Conservation (phyloP, 352 stramenopile species). For the Pythium biforme region DNA sequence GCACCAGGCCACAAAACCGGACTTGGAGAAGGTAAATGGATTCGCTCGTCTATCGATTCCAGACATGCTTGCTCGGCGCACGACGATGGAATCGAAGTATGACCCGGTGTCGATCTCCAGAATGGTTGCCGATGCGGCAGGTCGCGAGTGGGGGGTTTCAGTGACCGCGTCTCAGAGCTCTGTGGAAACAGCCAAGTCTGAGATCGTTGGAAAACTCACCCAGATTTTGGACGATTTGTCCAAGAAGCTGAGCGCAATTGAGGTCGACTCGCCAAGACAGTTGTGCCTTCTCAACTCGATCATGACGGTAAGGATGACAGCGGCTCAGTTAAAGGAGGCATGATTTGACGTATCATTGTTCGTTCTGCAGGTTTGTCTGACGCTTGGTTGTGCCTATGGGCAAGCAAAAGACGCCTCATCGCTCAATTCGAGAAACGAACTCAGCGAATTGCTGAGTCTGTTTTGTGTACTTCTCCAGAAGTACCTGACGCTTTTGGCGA, state of each 20-base stretch:
- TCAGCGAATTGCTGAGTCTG: not conserved
- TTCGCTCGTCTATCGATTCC: conserved; percentile 12
- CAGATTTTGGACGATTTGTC: conserved; percentile 44
- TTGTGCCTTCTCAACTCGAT: conserved; percentile 21
- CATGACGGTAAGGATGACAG: conserved; percentile 36
- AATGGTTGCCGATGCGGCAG: not conserved
- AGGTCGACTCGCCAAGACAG: conserved; percentile 24
- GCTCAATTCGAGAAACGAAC: not conserved
- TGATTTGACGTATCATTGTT: not conserved
- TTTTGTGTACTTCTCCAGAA: conserved; percentile 27
- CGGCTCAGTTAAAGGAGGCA: conserved; percentile 18
- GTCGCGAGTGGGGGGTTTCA: not conserved
- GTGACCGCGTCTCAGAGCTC: not conserved
- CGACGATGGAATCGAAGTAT: not conserved
- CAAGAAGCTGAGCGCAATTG: conserved; percentile 31
- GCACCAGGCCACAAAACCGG: not conserved
- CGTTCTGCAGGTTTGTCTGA: conserved; percentile 21
- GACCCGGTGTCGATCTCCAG: not conserved
- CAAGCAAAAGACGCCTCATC: conserved; percentile 15
- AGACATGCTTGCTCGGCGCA: conserved; percentile 4
- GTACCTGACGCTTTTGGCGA: conserved; percentile 48
- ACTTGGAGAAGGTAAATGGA: conserved; percentile 4
- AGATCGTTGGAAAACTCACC: conserved; percentile 24
- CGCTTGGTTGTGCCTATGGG: conserved; percentile 13
- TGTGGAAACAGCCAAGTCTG: conserved; percentile 1